Evolutionary conservation across 2,329 filamentous ascomycete genomes (phyloP), one percentile per base, ranked within the genome.

Genomic region (Paraphoma sp.): DNA sequence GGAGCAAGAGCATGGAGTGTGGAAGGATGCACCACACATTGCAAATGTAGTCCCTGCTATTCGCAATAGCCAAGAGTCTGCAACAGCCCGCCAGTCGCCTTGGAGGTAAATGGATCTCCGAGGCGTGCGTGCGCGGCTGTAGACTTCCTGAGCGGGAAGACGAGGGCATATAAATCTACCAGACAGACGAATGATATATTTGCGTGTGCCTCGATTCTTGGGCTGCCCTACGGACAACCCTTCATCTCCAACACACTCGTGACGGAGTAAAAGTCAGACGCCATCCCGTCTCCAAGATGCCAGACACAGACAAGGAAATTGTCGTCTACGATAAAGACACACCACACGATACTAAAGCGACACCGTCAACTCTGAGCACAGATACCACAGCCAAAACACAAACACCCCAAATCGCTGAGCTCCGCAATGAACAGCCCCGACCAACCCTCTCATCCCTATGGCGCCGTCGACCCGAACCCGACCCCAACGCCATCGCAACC

Each of bases 11-110:
- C 40, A 42, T 42, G 14, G 3, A 16, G 8, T 42, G n/a, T 14
- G 14, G 9, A 2, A 10, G 11, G 40, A 8, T 42, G 10, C 40
- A 14, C 57, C 50, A 29, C n/a, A 16, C 45, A 57, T 62, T 62
- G 53, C 57, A 52, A 62, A 63, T 60, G 40, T 14, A 16, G 17
- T 30, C 57, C 60, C 43, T 63, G 60, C 45, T 33, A 63, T 63
- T 60, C 54, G 60, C 50, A 58, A 63, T 58, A 40, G 57, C 54
- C 57, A 60, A 53, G 31, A 16, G 33, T 8, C 7, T 52, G 31
- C 28, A 44, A 17, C 28, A 10, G 7, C 23, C 48, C 45, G 10
- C 46, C 44, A 36, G 33, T 30, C 8, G 16, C 33, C 51, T 56
- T 53, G 43, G 54, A 48, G 46, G 12, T 7, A n/a, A 43, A 18